Base-by-base conservation (phyloP, 2,329 filamentous ascomycete genomes). In the Trichophyton benhamiae region DNA sequence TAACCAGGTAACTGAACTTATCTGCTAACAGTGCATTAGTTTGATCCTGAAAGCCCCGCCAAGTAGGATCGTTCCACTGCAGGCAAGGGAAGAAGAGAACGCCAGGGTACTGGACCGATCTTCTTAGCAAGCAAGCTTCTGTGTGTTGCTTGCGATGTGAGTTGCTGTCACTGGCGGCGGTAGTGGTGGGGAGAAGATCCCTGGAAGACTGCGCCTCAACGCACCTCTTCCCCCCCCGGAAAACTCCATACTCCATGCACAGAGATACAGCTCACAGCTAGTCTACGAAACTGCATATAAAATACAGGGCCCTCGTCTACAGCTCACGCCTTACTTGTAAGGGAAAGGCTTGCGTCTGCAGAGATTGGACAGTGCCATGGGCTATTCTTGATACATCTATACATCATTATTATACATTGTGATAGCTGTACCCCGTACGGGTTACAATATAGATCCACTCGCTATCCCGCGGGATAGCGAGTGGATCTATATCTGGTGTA, bases 111-210 rank as follows among this genome's bases (percentile, higher is more conserved):
- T 55, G 30, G 49, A 55, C 49, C 30, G 49, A 55, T 55, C 49
- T 55, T 55, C 49, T 55, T 33, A 55, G 30, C 49, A 55, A 55
- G 49, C 49, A 55, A 55, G 30, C 49, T 55, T 55, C 49, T 36
- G 30, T 53, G 27, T 25, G 22, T 33, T 53, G 15, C 49, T 30
- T n/a, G 46, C 46, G 17, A 27, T 27, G 17, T 30, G 17, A 44
- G 15, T 25, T 53, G 49, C 49, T 25, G 13, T 53, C 30, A 11
- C 13, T 53, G 13, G 27, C 49, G 25, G 27, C 27, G 9, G n/a
- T 7, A 6, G 33, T 13, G n/a, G 41, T 15, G 13, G 27, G 49
- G 13, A 13, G 27, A 30, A n/a, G 49, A 53, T 53, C 49, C 49
- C 49, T 53, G 49, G 22, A 13, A 11, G 6, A 33, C 49, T 53